Percentiles rank a stretch among this genome's conserved stretches.
Evolutionary conservation across 257 asterid species (phyloP).

Genomic region (Solanum arcanum): DNA sequence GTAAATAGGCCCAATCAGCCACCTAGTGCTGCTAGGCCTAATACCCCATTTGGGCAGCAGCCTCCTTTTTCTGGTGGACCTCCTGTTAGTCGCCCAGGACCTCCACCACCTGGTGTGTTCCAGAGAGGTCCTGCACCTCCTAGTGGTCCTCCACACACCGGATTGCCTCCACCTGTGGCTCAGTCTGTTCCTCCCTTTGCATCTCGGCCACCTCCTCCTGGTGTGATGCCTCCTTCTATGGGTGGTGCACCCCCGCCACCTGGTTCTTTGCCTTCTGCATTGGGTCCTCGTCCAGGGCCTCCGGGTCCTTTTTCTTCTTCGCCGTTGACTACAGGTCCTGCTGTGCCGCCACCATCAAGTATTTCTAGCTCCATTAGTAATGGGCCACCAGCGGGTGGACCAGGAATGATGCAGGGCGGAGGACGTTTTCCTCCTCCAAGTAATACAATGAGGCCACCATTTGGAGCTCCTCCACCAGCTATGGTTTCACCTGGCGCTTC

Average conservation of each 20-base stretch:
- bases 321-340: slow-evolving; percentile 38
- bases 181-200: slow-evolving; percentile 63
- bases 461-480: slow-evolving; percentile 53
- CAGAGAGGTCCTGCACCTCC: slow-evolving; percentile 54
- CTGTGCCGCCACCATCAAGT: slow-evolving; percentile 30
- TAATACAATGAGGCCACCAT: slow-evolving; percentile 41
- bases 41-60: slow-evolving; percentile 67
- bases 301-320: slow-evolving; percentile 29
- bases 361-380: slow-evolving; percentile 40
- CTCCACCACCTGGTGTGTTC: slow-evolving; percentile 66
- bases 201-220: slow-evolving; percentile 77
- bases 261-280: slow-evolving; percentile 19
- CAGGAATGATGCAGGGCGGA: slow-evolving; percentile 41
- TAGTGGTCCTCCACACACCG: slow-evolving; percentile 36
- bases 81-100: slow-evolving; percentile 48
- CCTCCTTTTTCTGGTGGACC: slow-evolving; percentile 52
- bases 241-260: slow-evolving; percentile 38
- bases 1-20: slow-evolving; percentile 63
- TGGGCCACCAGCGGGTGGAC: slow-evolving; percentile 56
- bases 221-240: slow-evolving; percentile 38
- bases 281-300: slow-evolving; percentile 52
- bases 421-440: slow-evolving; percentile 60
- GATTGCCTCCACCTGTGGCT: slow-evolving; percentile 50
- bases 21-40: slow-evolving; percentile 55
- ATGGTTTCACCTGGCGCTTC: slow-evolving; percentile 31